Base-by-base conservation (phyloP, 176 grass and related monocot species). In the Ensete ventricosum region DNA sequence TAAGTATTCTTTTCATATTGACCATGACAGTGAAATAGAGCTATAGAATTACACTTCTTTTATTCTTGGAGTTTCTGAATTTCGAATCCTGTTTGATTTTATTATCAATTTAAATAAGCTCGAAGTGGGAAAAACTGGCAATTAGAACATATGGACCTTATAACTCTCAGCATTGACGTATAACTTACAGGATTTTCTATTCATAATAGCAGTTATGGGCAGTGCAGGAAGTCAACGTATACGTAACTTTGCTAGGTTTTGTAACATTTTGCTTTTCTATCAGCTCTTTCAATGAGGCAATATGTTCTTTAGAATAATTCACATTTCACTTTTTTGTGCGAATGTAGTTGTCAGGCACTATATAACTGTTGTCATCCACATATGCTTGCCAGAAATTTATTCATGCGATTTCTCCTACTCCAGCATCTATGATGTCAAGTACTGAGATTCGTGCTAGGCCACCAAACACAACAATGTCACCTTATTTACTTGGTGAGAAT, bases 331-430 rank as follows among this genome's bases (percentile, higher is more conserved):
- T 21, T 69, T 72, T n/a, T 55, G 9, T 74, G 1, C 54, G 1
- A n/a, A 78, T 81, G 48, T 55, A 66, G 14, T 64, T 53, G 11
- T 9, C 25, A 48, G 1, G 29, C 67, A 54, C 34, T 14, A 17
- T 55, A n/a, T 55, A 52, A 58, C 64, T n/a, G 8, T 29, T 55
- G 9, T 12, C 54, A 55, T 69, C 55, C 7, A 48, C 52, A 54
- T 55, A 16, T 54, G 22, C 8, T 48, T 68, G 24, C 69, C 86
- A 98, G 88, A 98, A 85, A 83, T 98, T 91, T 93, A 93, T 93
- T 87, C 94, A 98, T 88, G 94, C 88, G 54, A 93, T 98, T 91
- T 89, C 88, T 91, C 94, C 94, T 85, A 93, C 84, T 80, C 94
- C 94, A 78, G 94, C 90, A 85, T 91, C 94, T 71, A 27, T 60